Evolutionary conservation across 179 eudicot genomes (phyloP).

Genomic region (Actinidia polygama): DNA sequence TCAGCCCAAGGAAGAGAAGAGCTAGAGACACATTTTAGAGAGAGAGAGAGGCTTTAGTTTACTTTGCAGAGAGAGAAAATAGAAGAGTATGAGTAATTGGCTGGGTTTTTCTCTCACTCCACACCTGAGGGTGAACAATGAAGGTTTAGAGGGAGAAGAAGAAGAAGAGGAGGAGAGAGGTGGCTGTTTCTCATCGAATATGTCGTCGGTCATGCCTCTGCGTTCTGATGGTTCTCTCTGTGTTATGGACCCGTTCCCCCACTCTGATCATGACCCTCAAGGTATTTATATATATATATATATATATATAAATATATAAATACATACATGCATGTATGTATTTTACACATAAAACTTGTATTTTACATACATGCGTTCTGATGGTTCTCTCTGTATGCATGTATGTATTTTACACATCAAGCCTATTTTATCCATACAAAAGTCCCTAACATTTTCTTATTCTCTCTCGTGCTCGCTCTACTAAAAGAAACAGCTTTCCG

Average conservation of each 20-base stretch:
- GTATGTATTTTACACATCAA: too few relatives aligned
- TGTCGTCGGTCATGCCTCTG: slow-evolving; percentile 40
- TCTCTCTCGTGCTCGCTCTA: too few relatives aligned
- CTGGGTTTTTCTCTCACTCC: slow-evolving; percentile 69
- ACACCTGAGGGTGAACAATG: slow-evolving; percentile 35
- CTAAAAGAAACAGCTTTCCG: too few relatives aligned
- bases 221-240: slow-evolving; percentile 46
- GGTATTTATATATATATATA: slow-evolving; percentile 17
- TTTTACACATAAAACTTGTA: too few relatives aligned
- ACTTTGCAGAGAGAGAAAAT: slow-evolving; percentile 16
- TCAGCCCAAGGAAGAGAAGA: too few relatives aligned
- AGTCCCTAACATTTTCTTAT: too few relatives aligned
- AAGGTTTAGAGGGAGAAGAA: slow-evolving; percentile 16
- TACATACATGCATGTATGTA: too few relatives aligned
- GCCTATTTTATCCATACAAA: too few relatives aligned
- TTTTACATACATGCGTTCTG: too few relatives aligned
- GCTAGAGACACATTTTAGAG: background rate
- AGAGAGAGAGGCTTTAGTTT: slow-evolving; percentile 17
- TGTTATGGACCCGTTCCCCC: slow-evolving; percentile 26
- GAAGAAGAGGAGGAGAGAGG: slow-evolving; percentile 3
- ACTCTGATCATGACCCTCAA: slow-evolving; percentile 15
- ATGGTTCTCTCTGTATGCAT: too few relatives aligned
- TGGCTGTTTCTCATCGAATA: slow-evolving; percentile 5
- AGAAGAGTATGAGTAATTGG: slow-evolving; percentile 48
- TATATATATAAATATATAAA: background rate